These are phyloP conservation scores for Agrocybe praecox DNA, from an alignment of 768 basidiomycete species.

Conservation along the genomic window DNA sequence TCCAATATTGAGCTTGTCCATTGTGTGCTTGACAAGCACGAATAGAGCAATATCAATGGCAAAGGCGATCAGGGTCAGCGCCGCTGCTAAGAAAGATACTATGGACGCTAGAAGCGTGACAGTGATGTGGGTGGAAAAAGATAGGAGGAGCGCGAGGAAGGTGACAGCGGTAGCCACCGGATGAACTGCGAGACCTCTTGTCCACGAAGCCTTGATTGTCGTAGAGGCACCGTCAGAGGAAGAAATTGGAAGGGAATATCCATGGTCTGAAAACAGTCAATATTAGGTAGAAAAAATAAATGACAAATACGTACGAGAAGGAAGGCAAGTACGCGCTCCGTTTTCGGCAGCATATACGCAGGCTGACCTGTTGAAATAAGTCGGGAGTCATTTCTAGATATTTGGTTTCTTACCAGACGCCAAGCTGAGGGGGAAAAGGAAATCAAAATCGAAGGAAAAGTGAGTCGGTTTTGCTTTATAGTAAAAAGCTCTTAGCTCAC, in stretches of 20 bases:
- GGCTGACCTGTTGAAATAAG: background rate
- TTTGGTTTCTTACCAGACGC: background rate
- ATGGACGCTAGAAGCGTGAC: constrained; percentile 66
- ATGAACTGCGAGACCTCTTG: constrained; percentile 73
- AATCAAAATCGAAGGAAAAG: background rate
- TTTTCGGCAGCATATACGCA: background rate
- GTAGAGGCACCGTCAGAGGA: constrained; percentile 31
- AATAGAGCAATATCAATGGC: constrained; percentile 78
- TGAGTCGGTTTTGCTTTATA: background rate
- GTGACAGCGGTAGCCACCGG: constrained; percentile 67
- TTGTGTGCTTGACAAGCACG: constrained; percentile 59
- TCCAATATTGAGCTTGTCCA: constrained; percentile 51
- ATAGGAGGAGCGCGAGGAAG: constrained; percentile 64
- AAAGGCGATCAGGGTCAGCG: constrained; percentile 72
- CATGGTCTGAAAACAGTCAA: constrained; percentile 49
- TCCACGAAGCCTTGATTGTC: constrained; percentile 59
- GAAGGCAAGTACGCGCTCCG: background rate
- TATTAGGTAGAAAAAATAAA: constrained; percentile 13
- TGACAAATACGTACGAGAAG: background rate
- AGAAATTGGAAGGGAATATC: constrained; percentile 24
- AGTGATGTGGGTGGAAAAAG: constrained; percentile 47
- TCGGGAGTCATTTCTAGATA: background rate
- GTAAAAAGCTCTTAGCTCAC: constrained; percentile 37
- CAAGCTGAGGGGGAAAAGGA: constrained; percentile 16
- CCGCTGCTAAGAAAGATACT: constrained; percentile 70